Conservation (phyloP, 495 filamentous ascomycete species). For the Delitschia confertaspora region DNA sequence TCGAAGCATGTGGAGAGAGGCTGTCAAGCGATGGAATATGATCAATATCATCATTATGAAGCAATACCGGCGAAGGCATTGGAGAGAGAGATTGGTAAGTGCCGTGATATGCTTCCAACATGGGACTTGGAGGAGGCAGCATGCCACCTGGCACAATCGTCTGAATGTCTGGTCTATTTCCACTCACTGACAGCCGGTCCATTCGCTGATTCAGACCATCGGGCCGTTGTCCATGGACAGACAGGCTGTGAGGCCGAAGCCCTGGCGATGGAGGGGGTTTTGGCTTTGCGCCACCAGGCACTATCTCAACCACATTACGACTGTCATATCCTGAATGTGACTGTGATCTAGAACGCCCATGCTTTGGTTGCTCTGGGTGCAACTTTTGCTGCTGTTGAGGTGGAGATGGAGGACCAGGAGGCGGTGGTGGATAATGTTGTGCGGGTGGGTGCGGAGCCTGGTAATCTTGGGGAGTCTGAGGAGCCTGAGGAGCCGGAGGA, state of each 20-base stretch:
- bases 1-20: constrained; percentile 18
- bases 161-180: constrained; percentile 30
- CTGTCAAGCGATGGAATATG: constrained; percentile 29
- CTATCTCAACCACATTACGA: constrained; percentile 23
- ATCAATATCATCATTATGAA: constrained; percentile 33
- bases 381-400: background rate
- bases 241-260: constrained; percentile 19
- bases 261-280: constrained; percentile 21
- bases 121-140: constrained; percentile 61
- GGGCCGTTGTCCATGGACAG: constrained; percentile 14
- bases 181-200: constrained; percentile 34
- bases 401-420: constrained; percentile 8
- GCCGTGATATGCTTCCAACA: constrained; percentile 87
- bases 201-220: constrained; percentile 27
- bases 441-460: background rate
- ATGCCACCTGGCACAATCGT: constrained; percentile 26
- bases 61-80: constrained; percentile 70
- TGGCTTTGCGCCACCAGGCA: constrained; percentile 13
- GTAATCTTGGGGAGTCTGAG: background rate
- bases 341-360: no score
- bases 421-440: constrained; percentile 15
- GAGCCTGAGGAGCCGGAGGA: constrained; percentile 4
- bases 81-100: constrained; percentile 94
- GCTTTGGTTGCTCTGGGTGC: background rate
- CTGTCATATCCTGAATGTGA: constrained; percentile 23